Percentiles rank a stretch among this genome's conserved stretches.
These are phyloP conservation scores for Colletotrichum noveboracense DNA, from an alignment of 2,329 filamentous ascomycete genomes.

Conservation along the genomic window DNA sequence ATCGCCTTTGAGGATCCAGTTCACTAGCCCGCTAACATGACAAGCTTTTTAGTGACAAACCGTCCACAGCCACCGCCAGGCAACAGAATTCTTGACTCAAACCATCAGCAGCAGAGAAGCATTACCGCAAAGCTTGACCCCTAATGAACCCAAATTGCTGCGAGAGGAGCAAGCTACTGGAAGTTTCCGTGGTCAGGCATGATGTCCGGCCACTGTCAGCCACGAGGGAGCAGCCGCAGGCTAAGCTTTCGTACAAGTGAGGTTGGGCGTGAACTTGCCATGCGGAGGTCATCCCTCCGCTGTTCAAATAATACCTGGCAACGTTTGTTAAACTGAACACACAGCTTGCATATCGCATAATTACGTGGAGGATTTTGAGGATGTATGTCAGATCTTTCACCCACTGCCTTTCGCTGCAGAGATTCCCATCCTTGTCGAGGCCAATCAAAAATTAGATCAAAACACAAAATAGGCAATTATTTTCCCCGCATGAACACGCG, in stretches of 20 bases:
- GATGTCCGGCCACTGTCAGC: not conserved
- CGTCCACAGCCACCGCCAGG: not conserved
- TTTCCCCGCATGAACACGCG: not conserved
- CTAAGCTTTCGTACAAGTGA: not conserved
- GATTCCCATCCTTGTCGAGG: not conserved
- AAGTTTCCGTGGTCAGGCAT: not conserved
- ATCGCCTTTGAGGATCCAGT: not conserved
- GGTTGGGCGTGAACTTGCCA: not conserved
- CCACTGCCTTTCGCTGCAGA: not conserved
- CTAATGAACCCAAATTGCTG: not conserved
- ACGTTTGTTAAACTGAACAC: not conserved
- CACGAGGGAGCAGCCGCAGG: not conserved
- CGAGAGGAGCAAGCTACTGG: not conserved
- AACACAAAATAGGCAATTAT: not conserved
- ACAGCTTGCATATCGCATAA: not conserved
- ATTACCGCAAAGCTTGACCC: not conserved
- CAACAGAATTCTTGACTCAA: not conserved
- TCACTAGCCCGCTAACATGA: not conserved
- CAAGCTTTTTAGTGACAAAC: not conserved
- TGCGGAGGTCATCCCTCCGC: not conserved
- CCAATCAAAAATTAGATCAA: not conserved
- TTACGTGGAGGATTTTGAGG: not conserved
- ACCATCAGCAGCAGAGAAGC: not conserved
- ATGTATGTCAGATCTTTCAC: not conserved
- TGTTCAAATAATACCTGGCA: not conserved